phyloP scores from a whole-genome alignment of 2,329 filamentous ascomycete genomes.

The Colletotrichum tofieldiae region DNA sequence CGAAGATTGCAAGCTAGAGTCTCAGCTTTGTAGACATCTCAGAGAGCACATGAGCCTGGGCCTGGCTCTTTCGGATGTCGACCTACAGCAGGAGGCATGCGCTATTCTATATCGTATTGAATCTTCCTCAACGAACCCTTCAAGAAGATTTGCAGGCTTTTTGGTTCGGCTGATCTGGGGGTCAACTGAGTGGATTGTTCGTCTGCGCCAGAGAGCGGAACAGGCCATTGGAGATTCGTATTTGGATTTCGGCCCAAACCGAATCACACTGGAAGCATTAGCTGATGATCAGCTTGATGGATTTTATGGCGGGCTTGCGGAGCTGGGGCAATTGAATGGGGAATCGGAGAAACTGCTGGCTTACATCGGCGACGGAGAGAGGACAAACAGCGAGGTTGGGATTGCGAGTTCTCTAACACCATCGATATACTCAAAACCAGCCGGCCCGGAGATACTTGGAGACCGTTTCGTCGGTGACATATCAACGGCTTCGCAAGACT shows the following conservation, averaged over 20 bases:
- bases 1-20: slow-evolving; percentile 49
- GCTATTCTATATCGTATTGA: slow-evolving; percentile 38
- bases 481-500: background rate
- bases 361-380: background rate
- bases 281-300: background rate
- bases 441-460: background rate
- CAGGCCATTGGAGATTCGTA: background rate
- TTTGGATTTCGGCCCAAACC: background rate
- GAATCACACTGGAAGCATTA: background rate
- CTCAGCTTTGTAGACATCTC: slow-evolving; percentile 33
- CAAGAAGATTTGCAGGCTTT: slow-evolving; percentile 31
- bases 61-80: slow-evolving; percentile 31
- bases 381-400: background rate
- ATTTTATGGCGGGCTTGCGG: background rate
- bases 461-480: background rate
- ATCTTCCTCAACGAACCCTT: slow-evolving; percentile 32
- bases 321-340: background rate
- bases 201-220: slow-evolving; percentile 19
- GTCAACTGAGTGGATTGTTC: slow-evolving; percentile 27
- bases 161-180: slow-evolving; percentile 23
- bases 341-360: background rate
- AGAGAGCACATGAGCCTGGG: slow-evolving; percentile 27
- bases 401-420: background rate
- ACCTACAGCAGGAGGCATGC: slow-evolving; percentile 45
- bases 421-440: background rate